Evolutionary conservation across 139 green algal genomes (phyloP).

Genomic region (Tetratostichococcus sp.): DNA sequence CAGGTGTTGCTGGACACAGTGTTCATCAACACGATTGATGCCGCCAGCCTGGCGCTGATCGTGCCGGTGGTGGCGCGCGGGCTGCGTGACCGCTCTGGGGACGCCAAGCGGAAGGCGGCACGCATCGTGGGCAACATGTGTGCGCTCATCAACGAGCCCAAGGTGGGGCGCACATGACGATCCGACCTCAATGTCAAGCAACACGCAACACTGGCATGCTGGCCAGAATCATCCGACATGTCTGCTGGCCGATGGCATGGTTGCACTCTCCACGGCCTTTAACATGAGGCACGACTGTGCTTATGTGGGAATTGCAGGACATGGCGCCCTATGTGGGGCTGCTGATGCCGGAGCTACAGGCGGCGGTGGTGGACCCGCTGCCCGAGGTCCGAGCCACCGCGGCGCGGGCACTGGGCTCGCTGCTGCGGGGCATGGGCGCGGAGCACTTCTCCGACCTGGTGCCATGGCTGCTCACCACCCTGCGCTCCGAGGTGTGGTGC

Average conservation of each 20-base stretch:
- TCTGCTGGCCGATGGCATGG: too few relatives aligned
- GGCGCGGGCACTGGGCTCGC: constrained; percentile 78
- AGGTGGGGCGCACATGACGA: constrained; percentile 30
- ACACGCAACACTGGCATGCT: too few relatives aligned
- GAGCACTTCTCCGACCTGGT: constrained; percentile 63
- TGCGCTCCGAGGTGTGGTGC: constrained; percentile 54
- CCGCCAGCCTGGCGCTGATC: constrained; percentile 89
- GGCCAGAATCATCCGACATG: too few relatives aligned
- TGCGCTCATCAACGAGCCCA: constrained; percentile 84
- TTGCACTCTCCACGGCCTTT: too few relatives aligned
- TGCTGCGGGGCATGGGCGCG: constrained; percentile 79
- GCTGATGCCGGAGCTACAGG: constrained; percentile 90
- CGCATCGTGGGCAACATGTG: constrained; percentile 95
- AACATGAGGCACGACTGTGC: too few relatives aligned
- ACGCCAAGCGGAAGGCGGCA: constrained; percentile 90
- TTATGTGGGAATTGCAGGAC: too few relatives aligned
- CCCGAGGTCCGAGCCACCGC: constrained; percentile 83
- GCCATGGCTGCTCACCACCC: constrained; percentile 81
- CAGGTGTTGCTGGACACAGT: constrained; percentile 75
- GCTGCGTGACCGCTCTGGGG: constrained; percentile 81
- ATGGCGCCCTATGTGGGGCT: constrained; percentile 89
- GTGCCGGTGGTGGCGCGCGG: constrained; percentile 88
- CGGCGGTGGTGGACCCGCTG: constrained; percentile 86
- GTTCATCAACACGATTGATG: constrained; percentile 95
- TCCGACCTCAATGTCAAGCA: too few relatives aligned